These are phyloP conservation scores for Phytophthora sp. DNA, from an alignment of 352 stramenopile genomes.

Conservation along the genomic window DNA sequence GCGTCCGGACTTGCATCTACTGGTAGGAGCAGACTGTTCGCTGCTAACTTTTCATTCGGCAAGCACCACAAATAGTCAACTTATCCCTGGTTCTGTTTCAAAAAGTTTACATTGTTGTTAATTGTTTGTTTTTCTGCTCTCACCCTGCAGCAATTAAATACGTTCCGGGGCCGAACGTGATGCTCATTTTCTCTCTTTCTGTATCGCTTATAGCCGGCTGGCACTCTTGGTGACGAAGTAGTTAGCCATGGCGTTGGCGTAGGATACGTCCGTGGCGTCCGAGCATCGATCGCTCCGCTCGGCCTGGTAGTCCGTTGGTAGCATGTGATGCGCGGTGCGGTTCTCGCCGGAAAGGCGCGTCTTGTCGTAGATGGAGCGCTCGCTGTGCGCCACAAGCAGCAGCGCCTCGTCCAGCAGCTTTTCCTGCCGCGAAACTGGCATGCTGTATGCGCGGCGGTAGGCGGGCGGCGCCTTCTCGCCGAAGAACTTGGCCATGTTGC, in stretches of 20 bases:
- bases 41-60: no score
- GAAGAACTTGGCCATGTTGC: slow-evolving; percentile 32
- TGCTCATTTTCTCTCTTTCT: background rate
- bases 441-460: slow-evolving; percentile 3
- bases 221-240: slow-evolving; percentile 43
- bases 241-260: slow-evolving; percentile 53
- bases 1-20: no score
- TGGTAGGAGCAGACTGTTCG: no score
- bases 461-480: background rate
- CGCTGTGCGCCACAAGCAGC: slow-evolving; percentile 30
- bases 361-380: slow-evolving; percentile 60
- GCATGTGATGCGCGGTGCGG: slow-evolving; percentile 44
- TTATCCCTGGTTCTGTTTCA: slow-evolving; percentile 5
- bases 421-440: slow-evolving; percentile 13
- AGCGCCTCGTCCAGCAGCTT: slow-evolving; percentile 30
- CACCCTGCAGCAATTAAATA: slow-evolving; percentile 32
- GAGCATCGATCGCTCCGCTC: slow-evolving; percentile 51
- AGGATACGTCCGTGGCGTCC: slow-evolving; percentile 51
- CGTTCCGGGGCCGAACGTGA: slow-evolving; percentile 6
- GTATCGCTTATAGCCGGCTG: slow-evolving; percentile 43
- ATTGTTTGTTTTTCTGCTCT: slow-evolving; percentile 9
- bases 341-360: slow-evolving; percentile 66
- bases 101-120: slow-evolving; percentile 13
- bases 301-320: slow-evolving; percentile 45
- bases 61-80: slow-evolving; percentile 15